These are phyloP conservation scores for Jatropha curcas DNA, from an alignment of 345 rosid species.

Conservation along the genomic window DNA sequence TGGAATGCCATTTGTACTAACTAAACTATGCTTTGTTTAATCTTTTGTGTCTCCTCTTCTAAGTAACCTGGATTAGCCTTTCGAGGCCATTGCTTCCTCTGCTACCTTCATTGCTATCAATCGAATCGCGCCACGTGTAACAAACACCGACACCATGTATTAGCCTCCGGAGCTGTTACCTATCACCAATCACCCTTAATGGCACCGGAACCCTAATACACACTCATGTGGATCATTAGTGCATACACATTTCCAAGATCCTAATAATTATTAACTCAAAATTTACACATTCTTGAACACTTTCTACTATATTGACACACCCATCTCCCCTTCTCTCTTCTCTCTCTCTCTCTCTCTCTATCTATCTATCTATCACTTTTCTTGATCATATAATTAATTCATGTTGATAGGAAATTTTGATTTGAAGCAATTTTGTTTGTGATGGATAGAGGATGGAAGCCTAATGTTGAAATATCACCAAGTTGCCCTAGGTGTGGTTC, in stretches of 20 bases:
- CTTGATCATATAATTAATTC: too few species aligned
- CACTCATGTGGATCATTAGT: slow-evolving; percentile 22
- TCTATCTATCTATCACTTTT: neutral
- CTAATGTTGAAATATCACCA: slow-evolving; percentile 47
- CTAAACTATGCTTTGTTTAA: neutral
- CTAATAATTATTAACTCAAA: neutral
- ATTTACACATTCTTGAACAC: neutral
- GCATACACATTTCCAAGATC: slow-evolving; percentile 28
- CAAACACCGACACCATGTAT: slow-evolving; percentile 43
- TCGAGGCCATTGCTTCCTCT: slow-evolving; percentile 54
- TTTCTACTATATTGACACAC: neutral
- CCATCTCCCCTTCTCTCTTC: too few species aligned
- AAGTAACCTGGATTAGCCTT: slow-evolving; percentile 29
- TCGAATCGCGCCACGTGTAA: slow-evolving; percentile 11
- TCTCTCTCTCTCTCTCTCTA: neutral
- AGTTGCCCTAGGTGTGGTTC: slow-evolving; percentile 68
- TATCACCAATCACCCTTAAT: slow-evolving; percentile 32
- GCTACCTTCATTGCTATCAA: slow-evolving; percentile 24
- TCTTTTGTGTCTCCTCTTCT: slow-evolving; percentile 28
- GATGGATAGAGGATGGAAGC: slow-evolving; percentile 58
- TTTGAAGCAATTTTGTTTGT: slow-evolving; percentile 20
- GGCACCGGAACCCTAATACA: slow-evolving; percentile 33
- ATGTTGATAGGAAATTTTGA: neutral
- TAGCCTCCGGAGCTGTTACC: slow-evolving; percentile 38
- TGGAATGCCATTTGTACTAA: neutral